Evolutionary conservation across 177 flowering plant species (phyloP).

Genomic region (Telopea speciosissima): DNA sequence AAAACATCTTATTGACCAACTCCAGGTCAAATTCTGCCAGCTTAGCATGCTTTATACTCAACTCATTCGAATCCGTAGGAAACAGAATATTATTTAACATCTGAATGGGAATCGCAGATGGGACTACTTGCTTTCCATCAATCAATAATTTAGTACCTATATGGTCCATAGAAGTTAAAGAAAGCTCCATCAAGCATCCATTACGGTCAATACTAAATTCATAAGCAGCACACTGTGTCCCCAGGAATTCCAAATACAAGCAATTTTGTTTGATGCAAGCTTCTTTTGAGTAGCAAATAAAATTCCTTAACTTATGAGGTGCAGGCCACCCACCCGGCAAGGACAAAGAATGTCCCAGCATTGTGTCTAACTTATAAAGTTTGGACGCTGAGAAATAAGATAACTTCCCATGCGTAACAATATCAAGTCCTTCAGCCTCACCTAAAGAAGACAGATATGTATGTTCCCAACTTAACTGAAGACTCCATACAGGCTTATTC

Average conservation of each 20-base stretch:
- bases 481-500: slow-evolving; percentile 62
- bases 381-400: slow-evolving; percentile 30
- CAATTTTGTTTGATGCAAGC: slow-evolving; percentile 57
- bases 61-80: slow-evolving; percentile 24
- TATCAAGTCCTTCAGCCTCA: slow-evolving; percentile 47
- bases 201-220: slow-evolving; percentile 12
- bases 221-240: slow-evolving; percentile 44
- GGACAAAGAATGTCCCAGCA: slow-evolving; percentile 30
- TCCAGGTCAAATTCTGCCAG: slow-evolving; percentile 20
- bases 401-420: slow-evolving; percentile 36
- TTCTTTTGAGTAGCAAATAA: slow-evolving; percentile 48
- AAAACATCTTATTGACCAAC: slow-evolving; percentile 43
- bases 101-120: slow-evolving; percentile 15
- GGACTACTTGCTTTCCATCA: slow-evolving; percentile 16
- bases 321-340: slow-evolving; percentile 92
- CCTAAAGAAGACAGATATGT: slow-evolving; percentile 85
- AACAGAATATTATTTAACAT: slow-evolving; percentile 29
- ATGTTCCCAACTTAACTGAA: slow-evolving; percentile 82
- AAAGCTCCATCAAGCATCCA: slow-evolving; percentile 1
- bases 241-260: slow-evolving; percentile 69
- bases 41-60: not conserved
- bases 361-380: slow-evolving; percentile 14
- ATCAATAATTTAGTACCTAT: slow-evolving; percentile 12
- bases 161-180: slow-evolving; percentile 10
- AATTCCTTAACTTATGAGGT: slow-evolving; percentile 48